Conservation (phyloP, 192 early-diverging fungal species). For the Physocladia obscura region DNA sequence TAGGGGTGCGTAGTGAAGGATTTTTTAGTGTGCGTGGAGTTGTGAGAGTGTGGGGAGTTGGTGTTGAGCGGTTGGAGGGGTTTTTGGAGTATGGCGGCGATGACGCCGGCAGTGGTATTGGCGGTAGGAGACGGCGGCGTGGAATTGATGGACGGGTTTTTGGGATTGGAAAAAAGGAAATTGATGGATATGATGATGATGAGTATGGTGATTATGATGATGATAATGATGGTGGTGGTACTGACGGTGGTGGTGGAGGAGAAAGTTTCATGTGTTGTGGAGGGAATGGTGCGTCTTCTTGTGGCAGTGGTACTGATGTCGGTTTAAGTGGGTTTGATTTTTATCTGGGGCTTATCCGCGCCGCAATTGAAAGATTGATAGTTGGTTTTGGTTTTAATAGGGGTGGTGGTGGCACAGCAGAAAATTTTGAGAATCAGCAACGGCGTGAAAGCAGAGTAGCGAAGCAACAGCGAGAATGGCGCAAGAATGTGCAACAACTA, state of each 20-base stretch:
- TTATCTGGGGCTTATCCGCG: too few relatives aligned
- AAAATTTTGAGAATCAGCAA: background rate
- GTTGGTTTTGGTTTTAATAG: background rate
- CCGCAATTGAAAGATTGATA: background rate
- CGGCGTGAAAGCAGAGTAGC: background rate
- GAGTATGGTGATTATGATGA: background rate
- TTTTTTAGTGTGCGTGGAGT: background rate
- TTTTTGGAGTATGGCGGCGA: background rate
- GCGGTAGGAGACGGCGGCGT: background rate
- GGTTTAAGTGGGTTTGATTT: too few relatives aligned
- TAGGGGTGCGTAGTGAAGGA: conserved; percentile 11
- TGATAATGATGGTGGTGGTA: background rate
- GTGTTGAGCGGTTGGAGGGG: background rate
- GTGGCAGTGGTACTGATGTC: background rate
- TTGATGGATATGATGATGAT: background rate
- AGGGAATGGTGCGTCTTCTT: background rate
- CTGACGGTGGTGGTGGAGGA: background rate
- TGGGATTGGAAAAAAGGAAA: background rate
- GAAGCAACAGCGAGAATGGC: background rate
- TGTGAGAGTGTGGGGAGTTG: conserved; percentile 1
- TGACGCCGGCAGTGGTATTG: background rate
- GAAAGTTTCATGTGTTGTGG: background rate
- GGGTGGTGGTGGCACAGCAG: background rate
- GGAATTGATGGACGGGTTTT: background rate
- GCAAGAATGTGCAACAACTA: background rate